phyloP scores from a whole-genome alignment of 2,329 filamentous ascomycete species.

The Huntiella omanensis region DNA sequence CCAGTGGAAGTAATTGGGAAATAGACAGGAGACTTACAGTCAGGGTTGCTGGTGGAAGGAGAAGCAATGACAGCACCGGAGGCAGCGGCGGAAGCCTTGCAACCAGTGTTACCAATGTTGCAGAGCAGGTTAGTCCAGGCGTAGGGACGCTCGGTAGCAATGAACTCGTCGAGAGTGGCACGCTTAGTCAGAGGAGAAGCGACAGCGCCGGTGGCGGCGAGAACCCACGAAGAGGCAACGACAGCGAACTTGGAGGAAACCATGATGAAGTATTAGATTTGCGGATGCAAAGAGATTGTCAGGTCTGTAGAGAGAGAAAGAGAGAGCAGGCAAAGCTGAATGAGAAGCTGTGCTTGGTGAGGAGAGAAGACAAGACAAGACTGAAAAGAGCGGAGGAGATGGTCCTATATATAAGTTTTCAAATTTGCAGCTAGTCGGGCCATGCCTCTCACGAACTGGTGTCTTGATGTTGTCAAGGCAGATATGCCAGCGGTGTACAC shows the following conservation, averaged over 20 bases:
- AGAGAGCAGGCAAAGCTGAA: slow-evolving; percentile 6
- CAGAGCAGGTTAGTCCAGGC: slow-evolving; percentile 33
- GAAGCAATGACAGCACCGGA: slow-evolving; percentile 37
- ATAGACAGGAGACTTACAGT: slow-evolving; percentile 27
- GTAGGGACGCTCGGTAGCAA: slow-evolving; percentile 31
- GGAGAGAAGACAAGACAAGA: slow-evolving; percentile 6
- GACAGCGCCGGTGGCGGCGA: slow-evolving; percentile 9
- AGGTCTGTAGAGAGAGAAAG: slow-evolving; percentile 1
- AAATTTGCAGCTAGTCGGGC: slow-evolving; percentile 1
- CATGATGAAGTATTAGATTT: slow-evolving; percentile 5
- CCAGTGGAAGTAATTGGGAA: not conserved
- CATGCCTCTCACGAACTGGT: not conserved
- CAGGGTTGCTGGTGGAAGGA: slow-evolving; percentile 32
- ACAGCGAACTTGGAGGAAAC: slow-evolving; percentile 9
- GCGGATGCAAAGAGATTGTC: slow-evolving; percentile 1
- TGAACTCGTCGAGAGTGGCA: slow-evolving; percentile 27
- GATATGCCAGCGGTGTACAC: too few species aligned
- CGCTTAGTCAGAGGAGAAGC: slow-evolving; percentile 8
- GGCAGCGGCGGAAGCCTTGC: slow-evolving; percentile 26
- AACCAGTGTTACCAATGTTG: slow-evolving; percentile 39
- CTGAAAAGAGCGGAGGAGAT: slow-evolving; percentile 4
- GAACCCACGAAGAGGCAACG: slow-evolving; percentile 7
- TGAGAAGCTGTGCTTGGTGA: slow-evolving; percentile 9
- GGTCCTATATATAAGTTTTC: slow-evolving; percentile 10
- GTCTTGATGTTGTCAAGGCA: not conserved